phyloP scores from a whole-genome alignment of 2,329 filamentous ascomycete genomes.

The Cryoendolithus antarcticus region DNA sequence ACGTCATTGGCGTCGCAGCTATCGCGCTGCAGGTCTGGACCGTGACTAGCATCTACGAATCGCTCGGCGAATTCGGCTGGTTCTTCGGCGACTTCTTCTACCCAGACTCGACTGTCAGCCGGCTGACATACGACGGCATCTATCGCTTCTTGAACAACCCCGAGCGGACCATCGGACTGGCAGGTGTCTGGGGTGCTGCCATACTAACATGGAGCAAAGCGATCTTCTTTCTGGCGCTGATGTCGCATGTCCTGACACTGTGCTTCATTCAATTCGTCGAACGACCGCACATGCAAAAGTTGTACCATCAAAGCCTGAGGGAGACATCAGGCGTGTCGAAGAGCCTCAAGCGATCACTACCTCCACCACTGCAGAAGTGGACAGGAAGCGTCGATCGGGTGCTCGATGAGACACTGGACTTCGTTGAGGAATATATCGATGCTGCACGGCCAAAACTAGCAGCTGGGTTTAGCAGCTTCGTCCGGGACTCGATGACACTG shows the following conservation, averaged over 20 bases:
- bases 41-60: conserved; percentile 83
- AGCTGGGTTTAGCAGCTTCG: conserved; percentile 72
- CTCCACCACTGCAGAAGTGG: conserved; percentile 69
- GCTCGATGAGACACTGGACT: conserved; percentile 72
- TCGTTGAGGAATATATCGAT: conserved; percentile 84
- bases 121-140: conserved; percentile 90
- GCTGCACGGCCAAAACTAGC: conserved; percentile 74
- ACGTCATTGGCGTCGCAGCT: conserved; percentile 69
- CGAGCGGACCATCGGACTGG: conserved; percentile 82
- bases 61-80: conserved; percentile 94
- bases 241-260: conserved; percentile 75
- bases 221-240: conserved; percentile 74
- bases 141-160: conserved; percentile 98
- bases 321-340: conserved; percentile 83
- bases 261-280: conserved; percentile 88
- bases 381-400: conserved; percentile 80
- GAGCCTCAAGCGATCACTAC: conserved; percentile 76
- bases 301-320: conserved; percentile 76
- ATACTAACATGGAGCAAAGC: conserved; percentile 82
- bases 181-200: conserved; percentile 89
- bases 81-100: conserved; percentile 99
- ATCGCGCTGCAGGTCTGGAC: conserved; percentile 89
- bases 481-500: conserved; percentile 73
- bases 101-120: conserved; percentile 47
- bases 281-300: conserved; percentile 94